phyloP scores from a whole-genome alignment of 1,284 basidiomycete genomes.

The Heterobasidion occidentale region DNA sequence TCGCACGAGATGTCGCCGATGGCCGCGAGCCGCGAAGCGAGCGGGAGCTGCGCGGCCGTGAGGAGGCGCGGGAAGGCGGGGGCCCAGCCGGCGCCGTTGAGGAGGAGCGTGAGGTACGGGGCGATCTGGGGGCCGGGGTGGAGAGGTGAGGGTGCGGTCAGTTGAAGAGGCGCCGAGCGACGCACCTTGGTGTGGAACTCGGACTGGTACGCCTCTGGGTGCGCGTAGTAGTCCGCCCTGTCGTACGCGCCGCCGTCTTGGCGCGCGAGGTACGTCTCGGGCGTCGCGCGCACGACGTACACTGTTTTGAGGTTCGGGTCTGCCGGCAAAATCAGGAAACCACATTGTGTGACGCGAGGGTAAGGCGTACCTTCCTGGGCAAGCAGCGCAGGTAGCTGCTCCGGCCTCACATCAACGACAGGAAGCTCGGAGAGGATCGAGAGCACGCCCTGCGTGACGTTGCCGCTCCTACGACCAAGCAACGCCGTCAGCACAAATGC shows the following conservation, averaged over 20 bases:
- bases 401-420: conserved; percentile 45
- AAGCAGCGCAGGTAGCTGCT: conserved; percentile 52
- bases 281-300: conserved; percentile 71
- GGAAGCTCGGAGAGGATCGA: conserved; percentile 70
- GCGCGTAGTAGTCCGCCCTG: conserved; percentile 63
- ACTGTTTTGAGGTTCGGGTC: conserved; percentile 57
- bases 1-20: conserved; percentile 88
- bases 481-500: neutral
- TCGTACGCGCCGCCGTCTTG: conserved; percentile 50
- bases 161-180: neutral
- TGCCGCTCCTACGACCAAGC: conserved; percentile 48
- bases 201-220: conserved; percentile 60
- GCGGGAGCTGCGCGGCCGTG: conserved; percentile 54
- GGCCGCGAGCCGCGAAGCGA: conserved; percentile 41
- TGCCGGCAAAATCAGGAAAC: conserved; percentile 14
- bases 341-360: neutral
- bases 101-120: conserved; percentile 74
- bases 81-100: conserved; percentile 85
- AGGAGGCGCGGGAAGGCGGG: conserved; percentile 72
- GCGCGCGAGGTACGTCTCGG: conserved; percentile 61
- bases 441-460: conserved; percentile 71
- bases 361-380: conserved; percentile 35
- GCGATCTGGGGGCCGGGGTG: conserved; percentile 46
- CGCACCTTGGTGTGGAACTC: conserved; percentile 62
- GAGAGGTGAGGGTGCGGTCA: neutral